phyloP scores from a whole-genome alignment of 768 basidiomycete genomes.

The Strobilomyces echinocephalus region DNA sequence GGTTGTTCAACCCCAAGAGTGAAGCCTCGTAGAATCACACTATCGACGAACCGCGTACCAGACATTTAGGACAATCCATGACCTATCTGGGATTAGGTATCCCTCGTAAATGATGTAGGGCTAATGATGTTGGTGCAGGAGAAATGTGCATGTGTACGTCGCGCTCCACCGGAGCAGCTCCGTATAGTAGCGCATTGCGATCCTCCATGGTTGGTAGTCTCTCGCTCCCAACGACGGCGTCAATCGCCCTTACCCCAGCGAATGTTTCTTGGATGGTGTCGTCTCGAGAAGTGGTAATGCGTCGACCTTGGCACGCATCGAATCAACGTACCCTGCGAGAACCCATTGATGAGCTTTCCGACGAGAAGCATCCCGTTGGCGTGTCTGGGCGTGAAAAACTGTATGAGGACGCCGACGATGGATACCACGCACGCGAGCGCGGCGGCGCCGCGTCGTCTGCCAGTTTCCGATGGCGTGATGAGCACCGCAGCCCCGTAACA shows the following conservation, averaged over 20 bases:
- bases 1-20: not conserved
- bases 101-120: constrained; percentile 12
- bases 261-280: constrained; percentile 32
- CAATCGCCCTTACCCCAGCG: constrained; percentile 31
- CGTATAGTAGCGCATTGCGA: too few species aligned
- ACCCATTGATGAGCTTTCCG: constrained; percentile 25
- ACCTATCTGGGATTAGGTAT: constrained; percentile 19
- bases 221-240: too few species aligned
- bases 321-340: constrained; percentile 10
- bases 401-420: constrained; percentile 18
- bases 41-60: constrained; percentile 2
- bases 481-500: too few species aligned
- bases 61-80: not conserved
- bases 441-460: constrained; percentile 22
- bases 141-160: too few species aligned
- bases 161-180: too few species aligned
- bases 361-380: constrained; percentile 20
- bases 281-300: constrained; percentile 11
- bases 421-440: constrained; percentile 21
- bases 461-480: too few species aligned
- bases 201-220: too few species aligned
- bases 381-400: constrained; percentile 23
- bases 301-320: constrained; percentile 20
- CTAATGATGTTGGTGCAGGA: too few species aligned
- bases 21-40: not conserved